These are phyloP conservation scores for Globisporangium rhizosaccharum DNA, from an alignment of 352 stramenopile genomes.

Conservation along the genomic window DNA sequence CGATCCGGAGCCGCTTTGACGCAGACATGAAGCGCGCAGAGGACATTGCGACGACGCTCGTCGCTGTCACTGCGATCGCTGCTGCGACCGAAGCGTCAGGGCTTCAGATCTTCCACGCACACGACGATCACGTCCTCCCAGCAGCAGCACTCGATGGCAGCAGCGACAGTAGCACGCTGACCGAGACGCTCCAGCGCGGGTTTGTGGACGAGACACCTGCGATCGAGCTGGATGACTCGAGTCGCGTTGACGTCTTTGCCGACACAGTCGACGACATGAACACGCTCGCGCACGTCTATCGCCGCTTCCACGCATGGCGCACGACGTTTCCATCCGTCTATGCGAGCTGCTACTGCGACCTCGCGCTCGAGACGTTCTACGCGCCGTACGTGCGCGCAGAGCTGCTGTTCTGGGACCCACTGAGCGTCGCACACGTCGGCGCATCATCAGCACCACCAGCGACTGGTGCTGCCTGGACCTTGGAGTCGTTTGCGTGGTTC, in stretches of 20 bases:
- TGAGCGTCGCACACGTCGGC: slow-evolving; percentile 18
- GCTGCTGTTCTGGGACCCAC: slow-evolving; percentile 59
- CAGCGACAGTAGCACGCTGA: no score
- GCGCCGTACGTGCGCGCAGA: slow-evolving; percentile 60
- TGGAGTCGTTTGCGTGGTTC: slow-evolving; percentile 53
- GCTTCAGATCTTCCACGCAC: slow-evolving; percentile 4
- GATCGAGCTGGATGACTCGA: not conserved
- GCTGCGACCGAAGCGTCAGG: not conserved
- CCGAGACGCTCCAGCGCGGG: slow-evolving; percentile 7
- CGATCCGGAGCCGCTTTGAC: slow-evolving; percentile 10
- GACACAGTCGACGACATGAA: slow-evolving; percentile 70
- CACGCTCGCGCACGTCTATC: slow-evolving; percentile 50
- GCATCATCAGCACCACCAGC: not conserved
- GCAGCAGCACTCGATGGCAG: no score
- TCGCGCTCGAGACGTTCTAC: slow-evolving; percentile 57
- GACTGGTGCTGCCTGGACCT: slow-evolving; percentile 15
- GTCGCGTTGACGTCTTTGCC: slow-evolving; percentile 33
- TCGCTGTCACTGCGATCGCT: not conserved
- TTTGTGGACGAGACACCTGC: slow-evolving; percentile 17
- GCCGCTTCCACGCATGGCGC: slow-evolving; percentile 68
- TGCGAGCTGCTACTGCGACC: slow-evolving; percentile 51
- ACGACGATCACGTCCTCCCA: not conserved
- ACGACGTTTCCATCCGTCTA: slow-evolving; percentile 66
- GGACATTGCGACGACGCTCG: slow-evolving; percentile 4
- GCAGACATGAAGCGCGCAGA: not conserved